Percentiles rank a stretch among this genome's conserved stretches.
phyloP scores from a whole-genome alignment of 257 asterid genomes.

The Solanum pennellii region DNA sequence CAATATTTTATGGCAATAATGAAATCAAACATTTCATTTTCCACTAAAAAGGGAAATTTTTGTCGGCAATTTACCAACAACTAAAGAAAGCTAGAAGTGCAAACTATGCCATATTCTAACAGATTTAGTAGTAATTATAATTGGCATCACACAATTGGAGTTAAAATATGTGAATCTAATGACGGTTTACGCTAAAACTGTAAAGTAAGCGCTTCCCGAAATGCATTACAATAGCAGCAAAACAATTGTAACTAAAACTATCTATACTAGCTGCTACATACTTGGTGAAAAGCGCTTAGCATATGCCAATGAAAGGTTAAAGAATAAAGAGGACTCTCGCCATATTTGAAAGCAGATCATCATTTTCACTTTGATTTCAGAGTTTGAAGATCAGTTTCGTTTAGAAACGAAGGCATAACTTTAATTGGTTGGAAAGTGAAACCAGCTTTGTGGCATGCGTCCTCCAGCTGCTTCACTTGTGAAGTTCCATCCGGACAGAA shows the following conservation, averaged over 20 bases:
- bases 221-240: not conserved
- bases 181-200: not conserved
- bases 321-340: not conserved
- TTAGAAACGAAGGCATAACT: conserved; percentile 48
- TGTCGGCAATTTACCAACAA: not conserved
- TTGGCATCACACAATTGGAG: not conserved
- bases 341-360: not conserved
- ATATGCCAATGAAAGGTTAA: not conserved
- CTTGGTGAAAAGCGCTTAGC: not conserved
- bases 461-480: conserved; percentile 59
- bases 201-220: not conserved
- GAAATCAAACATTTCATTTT: not conserved
- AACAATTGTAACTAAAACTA: not conserved
- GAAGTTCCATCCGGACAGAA: conserved; percentile 78
- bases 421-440: conserved; percentile 43
- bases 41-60: not conserved
- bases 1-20: not conserved
- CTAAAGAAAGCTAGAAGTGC: not conserved
- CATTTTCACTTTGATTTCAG: conserved; percentile 15
- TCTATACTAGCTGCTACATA: not conserved
- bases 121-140: not conserved
- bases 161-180: not conserved
- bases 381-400: conserved; percentile 31
- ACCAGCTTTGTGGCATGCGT: conserved; percentile 56
- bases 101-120: not conserved